Conservation (phyloP, 2,329 filamentous ascomycete genomes). For the Stachybotrys echinatus region DNA sequence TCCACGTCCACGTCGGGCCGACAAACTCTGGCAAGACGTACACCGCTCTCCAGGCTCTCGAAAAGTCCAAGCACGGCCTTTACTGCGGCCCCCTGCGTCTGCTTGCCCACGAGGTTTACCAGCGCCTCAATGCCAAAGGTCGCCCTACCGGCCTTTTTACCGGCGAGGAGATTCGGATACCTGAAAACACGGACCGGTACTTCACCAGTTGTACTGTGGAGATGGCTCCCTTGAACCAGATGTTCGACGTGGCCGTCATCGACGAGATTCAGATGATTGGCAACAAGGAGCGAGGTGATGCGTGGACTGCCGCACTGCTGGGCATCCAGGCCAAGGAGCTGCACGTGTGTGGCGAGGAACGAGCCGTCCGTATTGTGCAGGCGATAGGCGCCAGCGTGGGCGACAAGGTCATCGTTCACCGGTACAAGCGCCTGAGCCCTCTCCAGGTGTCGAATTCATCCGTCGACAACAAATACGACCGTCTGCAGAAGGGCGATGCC, state of each 20-base stretch:
- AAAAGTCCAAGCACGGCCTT: slow-evolving; percentile 69
- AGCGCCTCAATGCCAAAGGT: slow-evolving; percentile 75
- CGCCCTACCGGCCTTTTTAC: slow-evolving; percentile 76
- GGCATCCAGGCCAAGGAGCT: slow-evolving; percentile 84
- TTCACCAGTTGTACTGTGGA: slow-evolving; percentile 91
- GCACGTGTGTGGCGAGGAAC: slow-evolving; percentile 87
- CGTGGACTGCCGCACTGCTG: slow-evolving; percentile 88
- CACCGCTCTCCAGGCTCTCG: slow-evolving; percentile 79
- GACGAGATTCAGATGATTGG: slow-evolving; percentile 99
- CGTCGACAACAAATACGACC: slow-evolving; percentile 56
- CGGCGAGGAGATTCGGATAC: slow-evolving; percentile 78
- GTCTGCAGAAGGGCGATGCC: slow-evolving; percentile 83
- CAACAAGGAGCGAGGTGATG: slow-evolving; percentile 75
- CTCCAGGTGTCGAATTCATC: slow-evolving; percentile 61
- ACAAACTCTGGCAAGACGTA: slow-evolving; percentile 99
- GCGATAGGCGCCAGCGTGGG: slow-evolving; percentile 74
- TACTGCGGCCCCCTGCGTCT: slow-evolving; percentile 88
- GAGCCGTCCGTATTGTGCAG: slow-evolving; percentile 73
- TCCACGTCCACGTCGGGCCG: slow-evolving; percentile 91
- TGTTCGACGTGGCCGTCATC: slow-evolving; percentile 85
- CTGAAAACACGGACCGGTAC: slow-evolving; percentile 49
- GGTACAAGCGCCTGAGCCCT: slow-evolving; percentile 78
- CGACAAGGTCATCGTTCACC: slow-evolving; percentile 75
- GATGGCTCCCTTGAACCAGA: slow-evolving; percentile 58
- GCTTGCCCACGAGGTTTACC: slow-evolving; percentile 90